Evolutionary conservation across 2,329 filamentous ascomycete species (phyloP), one percentile per base, ranked within the genome.

Genomic region (Fulvia fulva): DNA sequence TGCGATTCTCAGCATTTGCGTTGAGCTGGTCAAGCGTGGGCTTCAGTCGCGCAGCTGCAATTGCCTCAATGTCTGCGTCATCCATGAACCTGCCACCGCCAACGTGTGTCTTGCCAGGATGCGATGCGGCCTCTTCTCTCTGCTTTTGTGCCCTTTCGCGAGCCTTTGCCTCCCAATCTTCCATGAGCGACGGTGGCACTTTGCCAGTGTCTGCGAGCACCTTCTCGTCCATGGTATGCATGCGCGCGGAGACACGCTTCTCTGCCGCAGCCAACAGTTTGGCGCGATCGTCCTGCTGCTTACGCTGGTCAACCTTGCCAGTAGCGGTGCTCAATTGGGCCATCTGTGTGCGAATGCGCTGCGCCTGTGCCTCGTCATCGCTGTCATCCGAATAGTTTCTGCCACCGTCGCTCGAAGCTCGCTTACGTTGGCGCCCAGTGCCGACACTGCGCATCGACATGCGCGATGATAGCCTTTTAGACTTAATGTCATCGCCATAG

Each of bases 21-120:
- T 87, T 86, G 61, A 97, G 94, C 63, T 95, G 89, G 64, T 96
- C 87, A 5, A 97, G 73, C 0, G 94, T 85, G 4, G 92, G 92
- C 71, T 93, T 89, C 16, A 97, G 83, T 64, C 87, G 85, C 47
- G 82, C 84, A 12, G 85, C 82, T 2, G 92, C 92, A 64, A 96
- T 89, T 5, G 84, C 85, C 63, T 97, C 86, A 16, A 97, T 85
- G 50, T 91, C 89, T 5, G 84, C 80, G 65, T 88, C 85, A 37
- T 91, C 84, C 78, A 97, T 86, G 68, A 87, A 91, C 68, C 84
- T 90, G 7, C 91, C 90, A 46, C 88, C 87, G 4, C 93, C 92
- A 55, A 97, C 84, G 63, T 94, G 82, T 65, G 84, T 76, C 67
- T 77, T 80, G 51, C 83, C 81, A 46, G 83, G 77, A 51, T 83